Percentiles rank a stretch among this genome's conserved stretches.
Evolutionary conservation across 768 basidiomycete species (phyloP).

Genomic region (Calocybe indica): DNA sequence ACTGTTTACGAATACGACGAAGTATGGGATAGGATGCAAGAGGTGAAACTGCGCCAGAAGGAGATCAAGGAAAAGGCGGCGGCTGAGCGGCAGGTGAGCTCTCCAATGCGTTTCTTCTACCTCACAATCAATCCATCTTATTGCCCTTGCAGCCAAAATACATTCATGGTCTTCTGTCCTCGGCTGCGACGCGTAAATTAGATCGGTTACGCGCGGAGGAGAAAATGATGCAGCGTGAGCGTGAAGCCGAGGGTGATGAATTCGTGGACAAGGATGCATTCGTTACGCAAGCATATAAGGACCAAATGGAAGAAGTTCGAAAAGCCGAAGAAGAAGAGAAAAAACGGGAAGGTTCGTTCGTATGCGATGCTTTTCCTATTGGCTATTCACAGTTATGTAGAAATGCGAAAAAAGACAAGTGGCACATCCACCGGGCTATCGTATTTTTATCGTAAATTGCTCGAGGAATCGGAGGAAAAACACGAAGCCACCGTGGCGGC

Average conservation of each 20-base stretch:
- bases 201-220: constrained; percentile 94
- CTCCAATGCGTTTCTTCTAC: not conserved
- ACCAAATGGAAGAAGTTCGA: constrained; percentile 90
- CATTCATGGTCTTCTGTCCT: constrained; percentile 68
- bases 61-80: constrained; percentile 70
- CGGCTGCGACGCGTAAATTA: constrained; percentile 82
- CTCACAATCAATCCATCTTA: not conserved
- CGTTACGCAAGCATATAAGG: constrained; percentile 95
- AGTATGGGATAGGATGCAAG: constrained; percentile 94
- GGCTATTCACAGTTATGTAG: constrained; percentile 24
- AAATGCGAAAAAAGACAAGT: constrained; percentile 57
- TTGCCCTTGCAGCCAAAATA: constrained; percentile 74
- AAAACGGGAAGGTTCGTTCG: constrained; percentile 69
- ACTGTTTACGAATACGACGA: constrained; percentile 95
- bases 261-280: constrained; percentile 96
- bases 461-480: constrained; percentile 74
- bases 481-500: constrained; percentile 89
- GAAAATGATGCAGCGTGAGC: constrained; percentile 93
- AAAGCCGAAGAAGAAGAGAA: constrained; percentile 92
- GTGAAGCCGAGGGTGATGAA: constrained; percentile 89
- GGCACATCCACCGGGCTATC: constrained; percentile 67
- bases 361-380: not conserved
- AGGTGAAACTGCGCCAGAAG: constrained; percentile 70
- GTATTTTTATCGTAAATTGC: constrained; percentile 73
- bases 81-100: constrained; percentile 69